Evolutionary conservation across 805 yeast genomes (phyloP).

Genomic region (Pichia gijzeniarum): DNA sequence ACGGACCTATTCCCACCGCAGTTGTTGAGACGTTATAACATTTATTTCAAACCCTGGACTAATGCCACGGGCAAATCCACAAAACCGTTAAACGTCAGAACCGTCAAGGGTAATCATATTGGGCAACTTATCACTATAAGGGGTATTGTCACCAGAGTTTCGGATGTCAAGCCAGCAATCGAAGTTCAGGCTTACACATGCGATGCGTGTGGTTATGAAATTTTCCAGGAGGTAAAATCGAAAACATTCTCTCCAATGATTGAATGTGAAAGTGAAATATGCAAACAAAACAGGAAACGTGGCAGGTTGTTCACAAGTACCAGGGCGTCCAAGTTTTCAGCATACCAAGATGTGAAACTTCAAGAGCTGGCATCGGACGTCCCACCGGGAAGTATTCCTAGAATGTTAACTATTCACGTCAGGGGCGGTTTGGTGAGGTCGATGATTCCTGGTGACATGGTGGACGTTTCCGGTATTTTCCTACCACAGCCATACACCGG

Average conservation of each 20-base stretch:
- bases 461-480: slow-evolving; percentile 87
- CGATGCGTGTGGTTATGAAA: slow-evolving; percentile 94
- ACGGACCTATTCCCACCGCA: slow-evolving; percentile 71
- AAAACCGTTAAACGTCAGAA: slow-evolving; percentile 80
- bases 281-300: slow-evolving; percentile 69
- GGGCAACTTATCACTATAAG: slow-evolving; percentile 87
- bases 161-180: slow-evolving; percentile 93
- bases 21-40: slow-evolving; percentile 76
- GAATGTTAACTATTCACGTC: slow-evolving; percentile 79
- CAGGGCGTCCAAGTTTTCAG: slow-evolving; percentile 89
- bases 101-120: slow-evolving; percentile 72
- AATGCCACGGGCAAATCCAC: slow-evolving; percentile 30
- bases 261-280: slow-evolving; percentile 80
- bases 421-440: slow-evolving; percentile 86
- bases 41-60: slow-evolving; percentile 80
- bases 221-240: slow-evolving; percentile 88
- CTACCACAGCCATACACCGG: slow-evolving; percentile 96
- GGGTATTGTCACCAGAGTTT: slow-evolving; percentile 91
- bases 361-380: slow-evolving; percentile 96
- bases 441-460: slow-evolving; percentile 90
- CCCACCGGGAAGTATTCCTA: slow-evolving; percentile 96
- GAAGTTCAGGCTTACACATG: slow-evolving; percentile 93
- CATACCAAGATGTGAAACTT: slow-evolving; percentile 91
- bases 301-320: slow-evolving; percentile 91
- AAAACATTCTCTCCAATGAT: slow-evolving; percentile 79